Evolutionary conservation across 2,329 filamentous ascomycete genomes (phyloP), one percentile per base, ranked within the genome.

Genomic region (Xylaria arbuscula): DNA sequence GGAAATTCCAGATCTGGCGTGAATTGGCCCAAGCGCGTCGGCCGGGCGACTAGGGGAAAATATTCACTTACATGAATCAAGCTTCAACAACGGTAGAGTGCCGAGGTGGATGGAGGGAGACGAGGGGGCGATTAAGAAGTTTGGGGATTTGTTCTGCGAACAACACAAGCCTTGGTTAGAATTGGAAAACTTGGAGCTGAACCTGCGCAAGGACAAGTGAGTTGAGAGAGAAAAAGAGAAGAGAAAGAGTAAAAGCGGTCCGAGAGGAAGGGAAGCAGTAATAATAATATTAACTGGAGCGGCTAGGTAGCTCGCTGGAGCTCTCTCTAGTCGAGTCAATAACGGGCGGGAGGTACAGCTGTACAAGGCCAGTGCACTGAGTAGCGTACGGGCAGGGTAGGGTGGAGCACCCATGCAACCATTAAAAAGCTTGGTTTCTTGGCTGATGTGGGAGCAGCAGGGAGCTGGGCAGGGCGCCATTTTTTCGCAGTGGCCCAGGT

Each of bases 131-230:
- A 69, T 67, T 66, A 36, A 48, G 63, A 70, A 71, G 59, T 56
- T 70, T 69, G 61, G 68, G 70, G 69, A 60, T 72, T 54, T 68
- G 72, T 69, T 73, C 72, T 74, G 72, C 73, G 77, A 78, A 77
- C 77, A 78, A 76, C 77, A 78, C 77, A 73, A 72, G 76, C 73
- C 77, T 77, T 76, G 76, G 73, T 75, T 71, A 71, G 72, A 70
- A 73, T 70, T 73, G 73, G 63, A 55, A 59, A 57, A 60, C 67
- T 70, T 72, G 57, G 40, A 68, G 66, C 63, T 70, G 64, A 66
- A 68, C 59, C 73, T 64, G 69, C 72, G 72, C 77, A 78, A 77
- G 76, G 76, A 76, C 77, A 73, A 77, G 77, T 77, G 77, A 77
- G 77, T 77, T 78, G 70, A 72, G 67, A 70, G 66, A 69, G 57